Conservation (phyloP, 805 yeast species). For the Cyberlindnera veronae region DNA sequence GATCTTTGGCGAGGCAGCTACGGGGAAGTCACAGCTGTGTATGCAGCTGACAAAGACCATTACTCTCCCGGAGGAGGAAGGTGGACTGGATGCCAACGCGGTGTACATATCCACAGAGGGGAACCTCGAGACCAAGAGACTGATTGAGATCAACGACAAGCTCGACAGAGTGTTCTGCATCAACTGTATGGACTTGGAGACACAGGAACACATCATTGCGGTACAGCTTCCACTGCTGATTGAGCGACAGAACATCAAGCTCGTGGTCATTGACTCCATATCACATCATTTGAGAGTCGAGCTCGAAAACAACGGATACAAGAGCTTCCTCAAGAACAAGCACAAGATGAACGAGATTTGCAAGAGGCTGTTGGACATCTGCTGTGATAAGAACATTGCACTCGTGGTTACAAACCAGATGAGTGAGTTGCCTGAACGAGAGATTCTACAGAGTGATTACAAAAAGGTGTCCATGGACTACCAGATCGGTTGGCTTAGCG, state of each 20-base stretch:
- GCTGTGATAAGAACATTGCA: constrained; percentile 48
- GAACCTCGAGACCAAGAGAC: constrained; percentile 60
- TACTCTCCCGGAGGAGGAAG: constrained; percentile 44
- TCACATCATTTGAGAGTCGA: constrained; percentile 78
- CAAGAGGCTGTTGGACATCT: constrained; percentile 45
- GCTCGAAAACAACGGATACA: constrained; percentile 30
- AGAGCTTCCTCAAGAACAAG: constrained; percentile 32
- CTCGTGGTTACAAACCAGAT: constrained; percentile 79
- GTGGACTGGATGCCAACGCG: constrained; percentile 49
- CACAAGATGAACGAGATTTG: constrained; percentile 42
- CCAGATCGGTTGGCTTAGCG: constrained; percentile 70
- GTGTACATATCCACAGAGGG: constrained; percentile 82
- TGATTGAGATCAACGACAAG: constrained; percentile 44
- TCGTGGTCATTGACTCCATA: constrained; percentile 76
- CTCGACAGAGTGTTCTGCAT: constrained; percentile 45
- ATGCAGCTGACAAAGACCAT: constrained; percentile 62
- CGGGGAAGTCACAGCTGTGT: constrained; percentile 82
- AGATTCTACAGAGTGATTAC: constrained; percentile 22
- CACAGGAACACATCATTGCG: constrained; percentile 67
- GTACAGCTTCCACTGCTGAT: constrained; percentile 66
- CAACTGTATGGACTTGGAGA: constrained; percentile 63
- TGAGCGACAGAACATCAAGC: constrained; percentile 38
- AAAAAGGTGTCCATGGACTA: constrained; percentile 44
- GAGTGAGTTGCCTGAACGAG: constrained; percentile 49
- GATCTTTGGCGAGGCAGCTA: constrained; percentile 77